Conservation (phyloP, 1,284 basidiomycete genomes). For the Cryptococcus floricola region DNA sequence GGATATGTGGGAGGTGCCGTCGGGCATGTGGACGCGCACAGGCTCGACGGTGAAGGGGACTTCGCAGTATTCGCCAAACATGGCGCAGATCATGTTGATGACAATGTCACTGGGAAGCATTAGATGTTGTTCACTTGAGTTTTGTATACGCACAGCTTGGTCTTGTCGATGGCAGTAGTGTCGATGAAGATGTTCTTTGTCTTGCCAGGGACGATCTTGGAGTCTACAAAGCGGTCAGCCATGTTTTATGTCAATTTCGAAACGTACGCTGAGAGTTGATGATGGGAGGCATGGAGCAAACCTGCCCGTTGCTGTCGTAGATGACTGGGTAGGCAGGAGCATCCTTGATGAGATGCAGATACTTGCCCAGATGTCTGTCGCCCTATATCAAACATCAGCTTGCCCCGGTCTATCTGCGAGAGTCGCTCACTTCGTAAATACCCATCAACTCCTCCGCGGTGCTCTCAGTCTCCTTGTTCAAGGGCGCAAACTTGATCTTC, state of each 20-base stretch:
- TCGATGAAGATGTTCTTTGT: conserved; percentile 96
- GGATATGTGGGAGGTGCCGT: conserved; percentile 71
- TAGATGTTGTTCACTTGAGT: neutral
- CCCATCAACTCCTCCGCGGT: conserved; percentile 83
- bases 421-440: conserved; percentile 69
- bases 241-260: neutral
- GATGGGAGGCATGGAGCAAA: conserved; percentile 96
- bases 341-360: conserved; percentile 88
- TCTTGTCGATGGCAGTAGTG: conserved; percentile 95
- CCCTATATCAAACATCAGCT: conserved; percentile 53
- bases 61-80: conserved; percentile 96
- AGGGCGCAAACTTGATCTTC: conserved; percentile 82
- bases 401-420: neutral
- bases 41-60: conserved; percentile 92
- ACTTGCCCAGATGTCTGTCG: conserved; percentile 86
- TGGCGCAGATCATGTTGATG: conserved; percentile 86
- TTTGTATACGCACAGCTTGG: conserved; percentile 62
- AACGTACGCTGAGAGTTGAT: conserved; percentile 79
- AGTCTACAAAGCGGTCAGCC: conserved; percentile 53
- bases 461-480: conserved; percentile 71
- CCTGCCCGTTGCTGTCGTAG: conserved; percentile 80
- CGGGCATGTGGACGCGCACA: conserved; percentile 72
- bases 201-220: conserved; percentile 85
- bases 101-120: conserved; percentile 62
- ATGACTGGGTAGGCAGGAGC: conserved; percentile 97